phyloP scores from a whole-genome alignment of 768 basidiomycete species.

The Boletus tomentosulus region DNA sequence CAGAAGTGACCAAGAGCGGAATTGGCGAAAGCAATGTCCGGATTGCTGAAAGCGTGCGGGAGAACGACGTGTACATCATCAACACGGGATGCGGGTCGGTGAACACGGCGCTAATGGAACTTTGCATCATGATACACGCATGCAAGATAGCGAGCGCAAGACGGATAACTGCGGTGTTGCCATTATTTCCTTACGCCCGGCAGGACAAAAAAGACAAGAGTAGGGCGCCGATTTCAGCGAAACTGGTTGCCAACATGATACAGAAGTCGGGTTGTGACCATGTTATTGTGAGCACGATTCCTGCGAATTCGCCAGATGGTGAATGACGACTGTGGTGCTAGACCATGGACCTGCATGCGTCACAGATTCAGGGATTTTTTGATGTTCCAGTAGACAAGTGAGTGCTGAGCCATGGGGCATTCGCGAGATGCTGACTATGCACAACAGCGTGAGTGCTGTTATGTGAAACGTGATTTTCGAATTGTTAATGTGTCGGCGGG shows the following conservation, averaged over 20 bases:
- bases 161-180: constrained; percentile 97
- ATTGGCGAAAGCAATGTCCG: constrained; percentile 91
- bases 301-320: not conserved
- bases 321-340: constrained; percentile 27
- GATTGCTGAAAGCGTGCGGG: constrained; percentile 92
- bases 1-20: constrained; percentile 82
- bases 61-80: constrained; percentile 98
- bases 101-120: constrained; percentile 95
- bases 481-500: constrained; percentile 18
- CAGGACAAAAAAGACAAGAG: constrained; percentile 99
- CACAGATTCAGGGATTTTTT: constrained; percentile 99
- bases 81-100: constrained; percentile 85
- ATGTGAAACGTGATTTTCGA: constrained; percentile 3
- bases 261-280: constrained; percentile 92
- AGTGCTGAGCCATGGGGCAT: constrained; percentile 35
- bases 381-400: constrained; percentile 99
- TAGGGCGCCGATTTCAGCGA: constrained; percentile 94
- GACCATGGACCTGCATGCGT: constrained; percentile 99
- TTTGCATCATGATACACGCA: constrained; percentile 98
- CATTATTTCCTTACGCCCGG: constrained; percentile 93
- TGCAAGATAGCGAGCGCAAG: constrained; percentile 99
- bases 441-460: constrained; percentile 46
- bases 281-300: constrained; percentile 71
- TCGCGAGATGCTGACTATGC: constrained; percentile 14
- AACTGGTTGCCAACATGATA: constrained; percentile 97